Base-by-base conservation (phyloP, 352 stramenopile genomes). In the Phytophthora sp. region DNA sequence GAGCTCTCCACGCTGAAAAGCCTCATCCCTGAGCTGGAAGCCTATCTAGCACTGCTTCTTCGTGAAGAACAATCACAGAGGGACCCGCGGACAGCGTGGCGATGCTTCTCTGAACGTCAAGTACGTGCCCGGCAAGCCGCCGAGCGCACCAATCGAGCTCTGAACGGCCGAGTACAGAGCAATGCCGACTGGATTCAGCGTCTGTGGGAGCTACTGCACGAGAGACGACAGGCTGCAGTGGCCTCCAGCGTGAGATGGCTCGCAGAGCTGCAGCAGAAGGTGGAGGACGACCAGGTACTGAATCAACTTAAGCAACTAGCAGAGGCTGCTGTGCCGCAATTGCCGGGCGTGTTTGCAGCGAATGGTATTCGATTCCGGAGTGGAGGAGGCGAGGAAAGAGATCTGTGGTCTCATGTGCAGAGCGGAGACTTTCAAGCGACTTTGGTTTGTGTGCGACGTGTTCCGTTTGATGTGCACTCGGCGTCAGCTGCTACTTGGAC, bases 121-220 rank as follows among this genome's bases (percentile, higher is more conserved):
- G 31, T 35, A 4, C 16, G 51, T 8, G 44, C 31, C 21, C 47
- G 36, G 33, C 9, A 46, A 52, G 29, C 23, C 27, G 39, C 56
- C 7, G 27, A 71, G 30, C 21, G 21, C 6, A 62, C 29, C 3
- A 73, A 69, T 30, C 27, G 36, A 15, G 33, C 12, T 0, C 49
- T 73, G 13, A 52, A 47, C 6, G 44, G 30, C 7, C 30, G n/a
- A 0, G 66, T 63, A 5, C 59, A 69, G 29, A 45, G 41, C 29
- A 76, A 76, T 52, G 68, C 68, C 12, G 68, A 76, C 57, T 76
- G 68, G 62, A 69, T 76, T 29, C 62, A 76, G 45, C 68, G 68
- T 4, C 56, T 76, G 7, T 76, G 63, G 63, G 63, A 66, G 49
- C 38, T 76, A 21, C 54, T 73, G 23, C 30, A 23, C 41, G 57